Conservation (phyloP, 2,329 filamentous ascomycete genomes). For the Cladophialophora bantiana region DNA sequence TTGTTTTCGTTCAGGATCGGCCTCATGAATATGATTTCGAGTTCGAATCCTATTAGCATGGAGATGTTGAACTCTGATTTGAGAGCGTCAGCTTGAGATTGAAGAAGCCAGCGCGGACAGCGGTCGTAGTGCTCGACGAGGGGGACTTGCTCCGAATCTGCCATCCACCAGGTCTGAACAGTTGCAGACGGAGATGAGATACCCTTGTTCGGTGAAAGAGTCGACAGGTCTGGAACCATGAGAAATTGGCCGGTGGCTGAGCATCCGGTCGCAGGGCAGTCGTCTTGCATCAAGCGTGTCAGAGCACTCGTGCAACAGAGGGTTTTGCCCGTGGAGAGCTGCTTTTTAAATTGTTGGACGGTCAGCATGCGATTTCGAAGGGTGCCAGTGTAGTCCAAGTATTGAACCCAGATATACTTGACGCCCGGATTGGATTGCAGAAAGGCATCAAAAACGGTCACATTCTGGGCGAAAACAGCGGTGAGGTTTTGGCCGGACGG, state of each 20-base stretch:
- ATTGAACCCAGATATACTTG: conserved; percentile 76
- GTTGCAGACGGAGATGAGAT: conserved; percentile 66
- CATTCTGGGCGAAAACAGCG: conserved; percentile 27
- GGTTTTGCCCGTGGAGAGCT: conserved; percentile 55
- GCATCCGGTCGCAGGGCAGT: conserved; percentile 62
- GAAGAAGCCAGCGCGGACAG: conserved; percentile 72
- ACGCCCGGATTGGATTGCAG: conserved; percentile 58
- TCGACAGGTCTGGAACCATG: conserved; percentile 70
- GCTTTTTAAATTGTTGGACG: conserved; percentile 61
- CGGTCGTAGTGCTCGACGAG: conserved; percentile 32
- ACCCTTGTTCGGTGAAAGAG: conserved; percentile 65
- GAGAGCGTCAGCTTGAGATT: conserved; percentile 61
- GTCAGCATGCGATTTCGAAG: conserved; percentile 72
- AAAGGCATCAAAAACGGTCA: conserved; percentile 54
- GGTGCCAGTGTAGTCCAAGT: conserved; percentile 78
- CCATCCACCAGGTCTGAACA: conserved; percentile 71
- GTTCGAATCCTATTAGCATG: conserved; percentile 78
- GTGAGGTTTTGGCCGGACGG: conserved; percentile 22
- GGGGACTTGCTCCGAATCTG: conserved; percentile 49
- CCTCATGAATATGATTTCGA: conserved; percentile 77
- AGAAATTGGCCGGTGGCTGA: conserved; percentile 70
- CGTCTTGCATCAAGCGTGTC: conserved; percentile 72
- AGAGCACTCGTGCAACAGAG: conserved; percentile 70
- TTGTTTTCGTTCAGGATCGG: conserved; percentile 47
- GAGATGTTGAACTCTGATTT: conserved; percentile 59